Conservation (phyloP, 2,329 filamentous ascomycete genomes). For the Cladosporium sp. region DNA sequence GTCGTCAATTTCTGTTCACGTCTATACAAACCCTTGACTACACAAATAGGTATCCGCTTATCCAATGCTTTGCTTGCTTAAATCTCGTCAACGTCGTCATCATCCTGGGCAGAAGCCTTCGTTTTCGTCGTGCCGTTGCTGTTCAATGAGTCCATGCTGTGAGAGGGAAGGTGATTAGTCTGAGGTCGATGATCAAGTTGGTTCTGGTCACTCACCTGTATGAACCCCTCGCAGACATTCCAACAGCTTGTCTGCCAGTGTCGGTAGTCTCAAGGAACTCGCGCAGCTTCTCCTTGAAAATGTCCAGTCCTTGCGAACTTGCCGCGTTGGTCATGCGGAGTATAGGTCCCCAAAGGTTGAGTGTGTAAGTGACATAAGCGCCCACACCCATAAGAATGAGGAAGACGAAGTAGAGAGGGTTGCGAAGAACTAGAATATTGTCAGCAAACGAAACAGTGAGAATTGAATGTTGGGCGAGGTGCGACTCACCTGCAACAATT, state of each 20-base stretch:
- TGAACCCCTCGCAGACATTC: slow-evolving; percentile 62
- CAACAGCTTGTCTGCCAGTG: slow-evolving; percentile 78
- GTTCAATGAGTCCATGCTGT: slow-evolving; percentile 44
- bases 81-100: slow-evolving; percentile 41
- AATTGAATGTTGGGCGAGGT: neutral
- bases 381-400: slow-evolving; percentile 74
- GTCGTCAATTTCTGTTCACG: slow-evolving; percentile 8
- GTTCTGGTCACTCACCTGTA: slow-evolving; percentile 24
- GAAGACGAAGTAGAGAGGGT: slow-evolving; percentile 89
- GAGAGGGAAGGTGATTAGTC: neutral
- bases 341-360: slow-evolving; percentile 96
- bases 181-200: neutral
- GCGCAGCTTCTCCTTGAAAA: slow-evolving; percentile 86
- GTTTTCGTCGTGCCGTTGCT: slow-evolving; percentile 46
- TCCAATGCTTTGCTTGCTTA: slow-evolving; percentile 23
- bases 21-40: slow-evolving; percentile 15
- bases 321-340: slow-evolving; percentile 93
- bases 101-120: slow-evolving; percentile 33
- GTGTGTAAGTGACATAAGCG: slow-evolving; percentile 85
- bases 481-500: slow-evolving; percentile 78
- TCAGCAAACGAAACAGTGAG: slow-evolving; percentile 19
- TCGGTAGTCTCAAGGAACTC: slow-evolving; percentile 90
- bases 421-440: slow-evolving; percentile 72
- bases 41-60: slow-evolving; percentile 19
- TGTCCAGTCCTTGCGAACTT: slow-evolving; percentile 79